Evolutionary conservation across 2,329 filamentous ascomycete species (phyloP).

Genomic region (Exophiala aquamarina): DNA sequence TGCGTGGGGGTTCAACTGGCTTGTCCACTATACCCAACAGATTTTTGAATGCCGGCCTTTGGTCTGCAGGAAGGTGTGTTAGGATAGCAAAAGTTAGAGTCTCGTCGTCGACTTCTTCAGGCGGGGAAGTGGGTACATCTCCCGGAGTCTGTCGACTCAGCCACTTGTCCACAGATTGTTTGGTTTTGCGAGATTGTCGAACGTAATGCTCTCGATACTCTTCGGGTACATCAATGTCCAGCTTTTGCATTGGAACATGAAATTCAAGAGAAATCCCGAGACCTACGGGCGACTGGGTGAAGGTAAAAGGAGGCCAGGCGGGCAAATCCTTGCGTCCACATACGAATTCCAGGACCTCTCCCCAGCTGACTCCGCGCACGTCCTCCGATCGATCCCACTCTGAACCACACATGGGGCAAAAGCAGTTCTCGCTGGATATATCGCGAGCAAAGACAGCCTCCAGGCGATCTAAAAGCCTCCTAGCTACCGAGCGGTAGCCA

Average conservation of each 20-base stretch:
- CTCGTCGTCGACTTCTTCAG: conserved; percentile 89
- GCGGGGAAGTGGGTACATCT: conserved; percentile 70
- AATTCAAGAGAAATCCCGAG: conserved; percentile 56
- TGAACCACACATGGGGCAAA: conserved; percentile 77
- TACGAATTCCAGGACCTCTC: conserved; percentile 89
- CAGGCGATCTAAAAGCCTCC: conserved; percentile 81
- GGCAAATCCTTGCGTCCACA: conserved; percentile 85
- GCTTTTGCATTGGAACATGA: conserved; percentile 67
- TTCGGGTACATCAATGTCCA: conserved; percentile 91
- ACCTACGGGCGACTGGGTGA: conserved; percentile 58
- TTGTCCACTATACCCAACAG: conserved; percentile 63
- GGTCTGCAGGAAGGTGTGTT: conserved; percentile 74
- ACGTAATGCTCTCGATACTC: conserved; percentile 92
- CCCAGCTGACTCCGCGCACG: conserved; percentile 81
- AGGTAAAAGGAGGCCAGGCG: conserved; percentile 82
- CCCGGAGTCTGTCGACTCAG: conserved; percentile 67
- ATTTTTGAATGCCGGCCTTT: conserved; percentile 79
- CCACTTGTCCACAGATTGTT: conserved; percentile 88
- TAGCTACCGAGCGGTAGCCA: conserved; percentile 90
- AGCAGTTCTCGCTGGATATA: conserved; percentile 80
- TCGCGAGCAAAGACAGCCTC: conserved; percentile 94
- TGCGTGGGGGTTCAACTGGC: conserved; percentile 33
- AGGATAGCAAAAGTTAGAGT: conserved; percentile 91
- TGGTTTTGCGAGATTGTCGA: conserved; percentile 87
- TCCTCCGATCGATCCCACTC: conserved; percentile 56